Base-by-base conservation (phyloP, 2,329 filamentous ascomycete genomes). In the Verticillium isaacii region DNA sequence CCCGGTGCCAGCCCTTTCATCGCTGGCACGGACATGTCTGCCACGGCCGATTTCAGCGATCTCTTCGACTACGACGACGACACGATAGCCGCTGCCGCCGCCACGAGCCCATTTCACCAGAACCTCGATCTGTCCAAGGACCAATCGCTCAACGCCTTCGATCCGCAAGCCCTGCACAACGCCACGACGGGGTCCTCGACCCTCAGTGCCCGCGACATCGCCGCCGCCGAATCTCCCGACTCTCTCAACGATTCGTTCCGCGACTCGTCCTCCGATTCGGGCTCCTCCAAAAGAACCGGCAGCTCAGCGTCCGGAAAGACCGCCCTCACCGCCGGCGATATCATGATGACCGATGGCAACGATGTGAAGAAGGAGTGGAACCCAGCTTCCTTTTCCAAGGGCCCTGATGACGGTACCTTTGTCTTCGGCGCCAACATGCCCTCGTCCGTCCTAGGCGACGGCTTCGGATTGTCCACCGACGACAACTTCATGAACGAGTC, bases 241-340 rank as follows among this genome's bases (percentile, higher is more conserved):
- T 78, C 76, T 41, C 75, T 76, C 56, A 76, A 72, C 59, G 34
- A 37, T 39, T 78, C 75, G 12, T 80, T 78, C 58, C 77, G 76
- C 62, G 82, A 84, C 67, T 82, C 80, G 3, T 80, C 80, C 4
- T 84, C 81, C 58, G 81, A 84, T 64, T 84, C 82, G 9, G 80
- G 79, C 14, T 77, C 76, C 45, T 82, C 80, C 36, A 82, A 82
- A 69, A 74, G 78, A 61, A 77, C 80, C 39, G 74, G 75, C 17
- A 81, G 78, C 65, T 79, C 78, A 1, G 75, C 75, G 23, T 82
- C 80, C 7, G 77, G 78, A 17, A 78, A 80, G 64, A 76, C 78
- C 23, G 75, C 71, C 36, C 70, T 75, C 61, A 76, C 75, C 41
- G 67, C 74, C 32, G 73, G 71, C 58, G 80, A 83, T 68, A 66